Evolutionary conservation across 2,329 filamentous ascomycete genomes (phyloP).

Genomic region (Exophiala phaeomuriformis): DNA sequence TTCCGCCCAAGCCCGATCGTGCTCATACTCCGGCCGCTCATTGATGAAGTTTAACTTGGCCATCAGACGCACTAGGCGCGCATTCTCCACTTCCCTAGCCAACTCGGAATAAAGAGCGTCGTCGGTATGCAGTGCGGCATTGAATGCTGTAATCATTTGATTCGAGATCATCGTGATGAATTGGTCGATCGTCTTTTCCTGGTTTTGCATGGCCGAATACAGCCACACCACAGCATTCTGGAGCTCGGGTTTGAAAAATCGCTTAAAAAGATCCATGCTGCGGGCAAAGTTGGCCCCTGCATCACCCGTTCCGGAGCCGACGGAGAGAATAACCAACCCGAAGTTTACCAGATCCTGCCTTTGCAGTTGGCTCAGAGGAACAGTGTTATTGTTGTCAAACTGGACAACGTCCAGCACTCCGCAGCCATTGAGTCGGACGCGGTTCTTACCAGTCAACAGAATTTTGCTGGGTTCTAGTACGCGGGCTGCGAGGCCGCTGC

Average conservation of each 20-base stretch:
- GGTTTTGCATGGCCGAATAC: conserved; percentile 56
- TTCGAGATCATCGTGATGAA: conserved; percentile 71
- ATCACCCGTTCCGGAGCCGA: conserved; percentile 62
- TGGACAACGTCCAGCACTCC: conserved; percentile 84
- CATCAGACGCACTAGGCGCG: conserved; percentile 68
- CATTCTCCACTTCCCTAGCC: conserved; percentile 80
- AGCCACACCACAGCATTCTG: conserved; percentile 78
- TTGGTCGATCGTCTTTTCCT: conserved; percentile 65
- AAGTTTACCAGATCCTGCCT: conserved; percentile 81
- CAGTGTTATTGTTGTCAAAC: conserved; percentile 57
- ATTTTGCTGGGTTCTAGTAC: conserved; percentile 85
- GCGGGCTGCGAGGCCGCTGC: conserved; percentile 70
- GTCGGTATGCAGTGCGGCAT: conserved; percentile 69
- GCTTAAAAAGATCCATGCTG: conserved; percentile 66
- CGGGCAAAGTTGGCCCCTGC: conserved; percentile 58
- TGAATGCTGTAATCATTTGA: conserved; percentile 67
- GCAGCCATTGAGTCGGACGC: conserved; percentile 80
- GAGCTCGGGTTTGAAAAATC: conserved; percentile 69
- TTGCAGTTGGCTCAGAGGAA: conserved; percentile 65
- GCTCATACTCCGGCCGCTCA: conserved; percentile 78
- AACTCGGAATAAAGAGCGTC: conserved; percentile 69
- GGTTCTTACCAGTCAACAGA: conserved; percentile 80
- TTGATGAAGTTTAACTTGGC: conserved; percentile 83
- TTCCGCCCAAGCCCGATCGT: conserved; percentile 76
- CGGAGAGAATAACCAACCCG: conserved; percentile 72